Evolutionary conservation across 1,284 basidiomycete genomes (phyloP).

Genomic region (Athelia psychrophila): DNA sequence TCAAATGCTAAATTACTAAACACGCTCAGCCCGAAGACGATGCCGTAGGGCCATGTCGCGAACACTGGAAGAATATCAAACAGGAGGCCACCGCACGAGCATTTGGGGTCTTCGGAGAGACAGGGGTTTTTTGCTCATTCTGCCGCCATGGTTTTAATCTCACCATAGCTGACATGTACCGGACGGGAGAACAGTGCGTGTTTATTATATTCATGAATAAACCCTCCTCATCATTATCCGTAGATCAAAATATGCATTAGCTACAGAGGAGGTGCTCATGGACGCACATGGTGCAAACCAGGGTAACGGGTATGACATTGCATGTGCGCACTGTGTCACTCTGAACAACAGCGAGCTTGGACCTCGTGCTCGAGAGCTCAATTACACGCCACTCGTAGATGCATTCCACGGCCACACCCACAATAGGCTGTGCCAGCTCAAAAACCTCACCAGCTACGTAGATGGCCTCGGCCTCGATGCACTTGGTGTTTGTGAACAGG

Average conservation of each 20-base stretch:
- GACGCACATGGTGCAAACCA: neutral
- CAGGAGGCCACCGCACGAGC: conserved; percentile 9
- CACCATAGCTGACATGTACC: conserved; percentile 15
- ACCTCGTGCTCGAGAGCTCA: neutral
- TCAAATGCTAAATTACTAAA: neutral
- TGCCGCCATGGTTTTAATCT: conserved; percentile 18
- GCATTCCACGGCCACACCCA: conserved; percentile 19
- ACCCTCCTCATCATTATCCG: no score
- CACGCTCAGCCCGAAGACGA: conserved; percentile 4
- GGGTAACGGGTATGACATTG: conserved; percentile 4
- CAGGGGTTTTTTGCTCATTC: conserved; percentile 11
- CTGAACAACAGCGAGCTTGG: conserved; percentile 9
- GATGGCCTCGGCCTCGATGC: conserved; percentile 12
- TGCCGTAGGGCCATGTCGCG: conserved; percentile 5
- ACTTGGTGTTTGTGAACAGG: conserved; percentile 8
- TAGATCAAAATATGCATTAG: neutral
- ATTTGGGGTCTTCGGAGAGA: conserved; percentile 20
- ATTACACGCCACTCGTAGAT: conserved; percentile 9
- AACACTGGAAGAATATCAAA: conserved; percentile 15
- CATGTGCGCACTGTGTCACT: conserved; percentile 13
- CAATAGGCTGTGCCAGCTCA: conserved; percentile 14
- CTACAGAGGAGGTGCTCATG: neutral
- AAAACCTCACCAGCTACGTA: conserved; percentile 8
- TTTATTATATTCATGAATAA: neutral
- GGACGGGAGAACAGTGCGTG: conserved; percentile 18